These are phyloP conservation scores for Canna indica DNA, from an alignment of 176 grass and related monocot genomes.

Conservation along the genomic window DNA sequence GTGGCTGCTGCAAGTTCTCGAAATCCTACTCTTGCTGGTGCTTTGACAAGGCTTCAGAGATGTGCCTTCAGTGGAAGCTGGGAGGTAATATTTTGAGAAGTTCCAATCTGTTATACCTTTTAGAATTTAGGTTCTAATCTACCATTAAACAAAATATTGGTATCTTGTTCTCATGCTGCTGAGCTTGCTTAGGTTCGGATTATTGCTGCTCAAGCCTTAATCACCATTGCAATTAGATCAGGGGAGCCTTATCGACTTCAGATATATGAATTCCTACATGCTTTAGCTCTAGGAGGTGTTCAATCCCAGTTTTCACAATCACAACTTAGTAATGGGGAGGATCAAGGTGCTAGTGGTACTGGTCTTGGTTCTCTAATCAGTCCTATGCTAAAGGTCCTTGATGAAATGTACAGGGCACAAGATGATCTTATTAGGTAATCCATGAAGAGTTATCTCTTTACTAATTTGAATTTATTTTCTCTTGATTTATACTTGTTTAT, in stretches of 20 bases:
- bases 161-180: conserved; percentile 3
- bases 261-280: conserved; percentile 96
- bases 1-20: conserved; percentile 98
- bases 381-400: conserved; percentile 92
- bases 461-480: neutral
- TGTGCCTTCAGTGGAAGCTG: conserved; percentile 98
- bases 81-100: conserved; percentile 48
- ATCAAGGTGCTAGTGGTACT: conserved; percentile 99
- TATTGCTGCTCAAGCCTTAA: conserved; percentile 82
- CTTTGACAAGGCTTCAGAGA: conserved; percentile 85
- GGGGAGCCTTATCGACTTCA: conserved; percentile 94
- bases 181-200: conserved; percentile 51
- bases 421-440: conserved; percentile 92
- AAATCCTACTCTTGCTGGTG: conserved; percentile 94
- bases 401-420: conserved; percentile 97
- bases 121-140: neutral
- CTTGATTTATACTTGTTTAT: neutral
- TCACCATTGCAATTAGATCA: conserved; percentile 85
- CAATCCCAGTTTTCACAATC: conserved; percentile 89
- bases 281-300: conserved; percentile 79
- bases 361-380: conserved; percentile 93
- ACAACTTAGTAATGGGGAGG: conserved; percentile 96
- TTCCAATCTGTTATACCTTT: neutral
- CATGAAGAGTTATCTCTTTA: conserved; percentile 14
- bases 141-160: neutral